A percentile compares a stretch with the other conserved stretches of the same genome.
phyloP scores from a whole-genome alignment of 2,329 filamentous ascomycete species.

The Penicillium sp. region DNA sequence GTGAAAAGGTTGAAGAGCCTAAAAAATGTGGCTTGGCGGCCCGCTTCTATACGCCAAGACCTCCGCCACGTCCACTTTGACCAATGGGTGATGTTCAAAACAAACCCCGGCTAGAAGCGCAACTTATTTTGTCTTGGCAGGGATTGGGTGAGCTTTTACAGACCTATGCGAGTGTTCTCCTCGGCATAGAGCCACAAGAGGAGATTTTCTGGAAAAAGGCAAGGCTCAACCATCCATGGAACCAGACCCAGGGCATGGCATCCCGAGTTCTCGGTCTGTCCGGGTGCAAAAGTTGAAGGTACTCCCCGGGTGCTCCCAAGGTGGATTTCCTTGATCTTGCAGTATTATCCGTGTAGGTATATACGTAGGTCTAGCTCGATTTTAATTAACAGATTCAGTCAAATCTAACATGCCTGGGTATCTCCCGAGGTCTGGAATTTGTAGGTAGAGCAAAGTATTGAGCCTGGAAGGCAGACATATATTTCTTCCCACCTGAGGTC shows the following conservation, averaged over 20 bases:
- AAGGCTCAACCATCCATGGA: background rate
- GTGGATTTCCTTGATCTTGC: too few species aligned
- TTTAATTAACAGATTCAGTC: too few species aligned
- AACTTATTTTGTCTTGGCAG: background rate
- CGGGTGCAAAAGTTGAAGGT: too few species aligned
- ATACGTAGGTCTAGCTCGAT: too few species aligned
- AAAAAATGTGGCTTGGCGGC: background rate
- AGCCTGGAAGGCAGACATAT: too few species aligned
- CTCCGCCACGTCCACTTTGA: background rate
- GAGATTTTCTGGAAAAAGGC: background rate
- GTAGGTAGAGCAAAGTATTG: too few species aligned
- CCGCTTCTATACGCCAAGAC: background rate
- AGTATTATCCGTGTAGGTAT: too few species aligned
- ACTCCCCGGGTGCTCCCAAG: too few species aligned
- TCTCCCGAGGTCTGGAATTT: too few species aligned
- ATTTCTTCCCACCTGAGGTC: too few species aligned
- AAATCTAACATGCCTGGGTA: too few species aligned
- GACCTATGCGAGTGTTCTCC: background rate
- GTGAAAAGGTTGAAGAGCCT: background rate
- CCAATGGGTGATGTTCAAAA: background rate
- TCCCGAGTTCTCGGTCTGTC: too few species aligned
- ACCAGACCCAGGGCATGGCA: background rate
- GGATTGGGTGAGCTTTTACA: background rate
- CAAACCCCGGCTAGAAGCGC: background rate
- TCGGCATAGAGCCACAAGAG: background rate